Evolutionary conservation across 352 stramenopile species (phyloP), one percentile per base, ranked within the genome.

Genomic region (Pythium rishiriense): DNA sequence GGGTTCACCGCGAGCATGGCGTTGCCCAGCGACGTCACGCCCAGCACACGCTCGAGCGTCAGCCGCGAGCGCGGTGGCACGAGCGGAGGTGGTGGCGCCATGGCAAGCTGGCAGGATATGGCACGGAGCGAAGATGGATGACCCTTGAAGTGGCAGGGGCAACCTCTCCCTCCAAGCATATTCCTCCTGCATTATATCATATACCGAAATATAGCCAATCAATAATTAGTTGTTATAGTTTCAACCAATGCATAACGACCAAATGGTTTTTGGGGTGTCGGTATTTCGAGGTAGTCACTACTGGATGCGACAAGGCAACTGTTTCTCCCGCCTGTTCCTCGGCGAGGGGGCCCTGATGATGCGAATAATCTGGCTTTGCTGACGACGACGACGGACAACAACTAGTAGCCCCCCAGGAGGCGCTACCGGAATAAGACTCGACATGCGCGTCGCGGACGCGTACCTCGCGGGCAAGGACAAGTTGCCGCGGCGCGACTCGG

Each of bases 21-120:
- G 47, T 95, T 95, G 66, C 79, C 91, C 0, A 83, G 66, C 33
- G 80, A 82, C 6, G 86, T 93, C 12, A 93, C 63, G 17, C 86
- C 86, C 53, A 95, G 62, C 57, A 95, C 83, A 45, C 86, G 84
- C 81, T 95, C 86, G 22, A 95, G 69, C 33, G 83, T 93, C n/a
- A 95, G 73, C 15, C 76, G 77, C 17, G 79, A 76, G 45, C 70
- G 75, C 4, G 59, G 24, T 1, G 64, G 64, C 26, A 33, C 15
- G 4, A 25, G 35, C 7, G 29, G 53, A 26, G 12, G 53, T 4
- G 7, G 9, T 11, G 33, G 35, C 21, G n/a, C n/a, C n/a, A n/a
- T n/a, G n/a, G n/a, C n/a, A n/a, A n/a, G n/a, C n/a, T n/a, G n/a
- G n/a, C n/a, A n/a, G n/a, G n/a, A n/a, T n/a, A n/a, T n/a, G n/a